Evolutionary conservation across 805 yeast genomes (phyloP), one percentile per base, ranked within the genome.

Genomic region (Hanseniaspora lachancei): DNA sequence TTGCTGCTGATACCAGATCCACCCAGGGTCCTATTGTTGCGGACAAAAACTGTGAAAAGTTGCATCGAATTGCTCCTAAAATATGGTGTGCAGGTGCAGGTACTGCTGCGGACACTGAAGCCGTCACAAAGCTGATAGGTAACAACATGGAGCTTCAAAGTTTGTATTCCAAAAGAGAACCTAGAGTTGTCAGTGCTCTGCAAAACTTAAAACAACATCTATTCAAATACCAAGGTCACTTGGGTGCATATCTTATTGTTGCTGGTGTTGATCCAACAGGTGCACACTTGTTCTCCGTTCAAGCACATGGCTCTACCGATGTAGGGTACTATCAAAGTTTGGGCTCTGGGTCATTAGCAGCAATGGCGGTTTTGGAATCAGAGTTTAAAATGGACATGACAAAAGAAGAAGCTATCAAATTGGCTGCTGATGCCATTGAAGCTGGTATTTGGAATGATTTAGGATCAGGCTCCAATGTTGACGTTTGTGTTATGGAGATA

Each of bases 61-160:
- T 93, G 61, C 97, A 91, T 72, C 74, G 95, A 62, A 76, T 89
- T 61, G 78, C 96, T 7, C 96, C 97, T 10, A 79, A 77, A 65
- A 89, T 89, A 67, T 91, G 97, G 97, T 91, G 98, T 81, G 98
- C 98, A 53, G 98, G 98, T 65, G 98, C 98, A 3, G 98, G 98
- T 70, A 93, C 98, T n/a, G 98, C 98, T 34, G 97, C 98, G 8
- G 98, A 93, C 68, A 93, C 97, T 13, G 97, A 93, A 69, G 88
- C 89, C 81, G 97, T 93, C 41, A 93, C 98, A 5, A 96, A 89
- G 69, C 76, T 93, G 66, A 89, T 89, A 62, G 80, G 88, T 39
- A 86, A 96, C 40, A 89, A 91, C 68, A 74, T 93, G 60, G 98
- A 93, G 71, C 74, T 93, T 59, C 98, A 91, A 70, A 75, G 95